phyloP scores from a whole-genome alignment of 129 eudicot species.

The Helichrysum umbraculigerum region DNA sequence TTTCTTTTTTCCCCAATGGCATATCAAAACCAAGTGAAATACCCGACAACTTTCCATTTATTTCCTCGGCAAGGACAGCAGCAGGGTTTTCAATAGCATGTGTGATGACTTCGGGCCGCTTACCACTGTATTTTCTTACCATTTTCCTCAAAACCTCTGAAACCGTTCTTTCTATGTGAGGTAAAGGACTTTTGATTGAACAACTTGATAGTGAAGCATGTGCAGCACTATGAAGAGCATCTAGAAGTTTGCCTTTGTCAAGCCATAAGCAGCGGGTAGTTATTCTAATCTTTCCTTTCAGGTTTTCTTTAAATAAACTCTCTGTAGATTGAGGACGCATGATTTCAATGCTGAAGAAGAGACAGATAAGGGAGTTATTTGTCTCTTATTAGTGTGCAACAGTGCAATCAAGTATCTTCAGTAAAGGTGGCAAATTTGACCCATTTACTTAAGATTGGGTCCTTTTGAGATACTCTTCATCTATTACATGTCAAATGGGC shows the following conservation, averaged over 20 bases:
- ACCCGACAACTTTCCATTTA: constrained; percentile 58
- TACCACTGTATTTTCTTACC: constrained; percentile 92
- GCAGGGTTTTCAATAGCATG: constrained; percentile 85
- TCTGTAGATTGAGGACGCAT: constrained; percentile 81
- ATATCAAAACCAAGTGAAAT: constrained; percentile 32
- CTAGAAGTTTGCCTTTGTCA: constrained; percentile 90
- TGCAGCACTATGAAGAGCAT: constrained; percentile 94
- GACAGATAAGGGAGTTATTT: not conserved
- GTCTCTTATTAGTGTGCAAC: not conserved
- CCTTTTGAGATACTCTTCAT: not conserved
- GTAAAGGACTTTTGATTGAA: constrained; percentile 75
- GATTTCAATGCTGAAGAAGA: constrained; percentile 80
- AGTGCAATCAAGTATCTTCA: not conserved
- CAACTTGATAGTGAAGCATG: constrained; percentile 94
- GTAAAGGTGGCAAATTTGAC: not conserved
- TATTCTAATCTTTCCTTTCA: constrained; percentile 86
- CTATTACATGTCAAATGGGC: not conserved
- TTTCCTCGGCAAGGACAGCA: constrained; percentile 81
- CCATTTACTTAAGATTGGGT: not conserved
- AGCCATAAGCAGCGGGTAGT: constrained; percentile 97
- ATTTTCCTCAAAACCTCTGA: constrained; percentile 88
- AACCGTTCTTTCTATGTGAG: constrained; percentile 88
- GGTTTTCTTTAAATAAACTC: constrained; percentile 41
- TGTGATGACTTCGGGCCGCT: constrained; percentile 91
- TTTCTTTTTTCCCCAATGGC: constrained; percentile 43